Evolutionary conservation across 2,329 filamentous ascomycete genomes (phyloP).

Genomic region (Apiospora marii): DNA sequence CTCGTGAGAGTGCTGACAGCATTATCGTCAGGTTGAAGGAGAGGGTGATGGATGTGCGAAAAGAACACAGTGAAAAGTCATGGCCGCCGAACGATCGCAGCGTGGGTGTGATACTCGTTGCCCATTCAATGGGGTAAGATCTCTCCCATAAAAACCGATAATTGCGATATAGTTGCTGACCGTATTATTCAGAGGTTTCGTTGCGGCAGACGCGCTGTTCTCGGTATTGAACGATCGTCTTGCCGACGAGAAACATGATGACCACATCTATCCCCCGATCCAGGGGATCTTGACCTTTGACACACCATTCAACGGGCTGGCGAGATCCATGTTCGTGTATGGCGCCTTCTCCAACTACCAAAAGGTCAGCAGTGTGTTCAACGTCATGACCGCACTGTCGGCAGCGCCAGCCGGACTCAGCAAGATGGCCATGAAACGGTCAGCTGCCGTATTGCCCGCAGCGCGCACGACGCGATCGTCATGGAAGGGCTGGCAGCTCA

Average conservation of each 20-base stretch:
- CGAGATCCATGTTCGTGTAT: slow-evolving; percentile 67
- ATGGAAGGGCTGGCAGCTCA: slow-evolving; percentile 65
- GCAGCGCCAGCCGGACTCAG: background rate
- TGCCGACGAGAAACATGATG: slow-evolving; percentile 42
- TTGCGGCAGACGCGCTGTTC: slow-evolving; percentile 83
- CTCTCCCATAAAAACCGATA: fast-evolving
- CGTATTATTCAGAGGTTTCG: slow-evolving; percentile 67
- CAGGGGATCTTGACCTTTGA: slow-evolving; percentile 85
- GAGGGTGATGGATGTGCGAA: slow-evolving; percentile 78
- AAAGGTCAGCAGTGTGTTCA: slow-evolving; percentile 64
- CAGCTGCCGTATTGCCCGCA: slow-evolving; percentile 48
- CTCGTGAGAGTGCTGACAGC: background rate
- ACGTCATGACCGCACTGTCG: slow-evolving; percentile 49
- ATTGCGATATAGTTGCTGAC: background rate
- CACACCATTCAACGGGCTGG: slow-evolving; percentile 79
- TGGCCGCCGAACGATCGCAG: slow-evolving; percentile 83
- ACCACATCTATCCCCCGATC: slow-evolving; percentile 76
- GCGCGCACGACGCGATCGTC: slow-evolving; percentile 33
- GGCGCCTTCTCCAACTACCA: slow-evolving; percentile 67
- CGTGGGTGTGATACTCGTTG: slow-evolving; percentile 80
- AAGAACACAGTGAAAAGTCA: slow-evolving; percentile 73
- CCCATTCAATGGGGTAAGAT: slow-evolving; percentile 78
- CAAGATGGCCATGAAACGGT: slow-evolving; percentile 12
- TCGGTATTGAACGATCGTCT: slow-evolving; percentile 72
- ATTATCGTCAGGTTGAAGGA: slow-evolving; percentile 72